Conservation (phyloP, 768 basidiomycete species). For the Pleurotus djamor region DNA sequence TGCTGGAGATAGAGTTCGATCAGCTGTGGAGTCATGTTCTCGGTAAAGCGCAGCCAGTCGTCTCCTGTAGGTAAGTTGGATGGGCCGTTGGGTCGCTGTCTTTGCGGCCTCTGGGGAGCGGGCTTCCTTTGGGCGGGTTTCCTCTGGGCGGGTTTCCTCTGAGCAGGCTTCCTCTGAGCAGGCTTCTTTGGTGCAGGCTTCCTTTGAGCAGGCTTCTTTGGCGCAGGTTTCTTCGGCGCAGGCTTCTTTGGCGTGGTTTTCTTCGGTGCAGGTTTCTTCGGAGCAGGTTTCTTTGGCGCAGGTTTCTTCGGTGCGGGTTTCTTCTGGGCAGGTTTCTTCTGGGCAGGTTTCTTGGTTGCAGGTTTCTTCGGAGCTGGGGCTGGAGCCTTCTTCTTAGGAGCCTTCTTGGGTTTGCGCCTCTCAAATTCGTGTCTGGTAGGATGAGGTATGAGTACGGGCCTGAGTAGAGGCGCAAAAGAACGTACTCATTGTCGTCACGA, state of each 20-base stretch:
- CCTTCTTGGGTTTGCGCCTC: too few species aligned
- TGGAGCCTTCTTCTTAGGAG: background rate
- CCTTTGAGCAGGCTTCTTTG: background rate
- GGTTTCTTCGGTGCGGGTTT: background rate
- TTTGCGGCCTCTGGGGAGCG: background rate
- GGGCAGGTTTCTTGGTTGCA: background rate
- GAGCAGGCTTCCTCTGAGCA: background rate
- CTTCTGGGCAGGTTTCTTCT: background rate
- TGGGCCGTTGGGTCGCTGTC: background rate
- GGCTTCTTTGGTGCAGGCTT: background rate
- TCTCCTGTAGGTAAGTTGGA: background rate
- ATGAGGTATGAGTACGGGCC: too few species aligned
- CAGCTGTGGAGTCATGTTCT: background rate
- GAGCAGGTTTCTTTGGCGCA: background rate
- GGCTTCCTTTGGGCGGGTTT: background rate
- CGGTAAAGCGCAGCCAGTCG: background rate
- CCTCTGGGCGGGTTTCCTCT: background rate
- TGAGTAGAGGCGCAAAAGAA: background rate
- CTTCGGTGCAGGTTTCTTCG: background rate
- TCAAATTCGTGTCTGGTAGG: too few species aligned
- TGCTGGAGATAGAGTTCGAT: background rate
- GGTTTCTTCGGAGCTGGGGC: background rate
- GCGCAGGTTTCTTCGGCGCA: background rate
- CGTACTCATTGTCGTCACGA: background rate
- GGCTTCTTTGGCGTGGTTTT: background rate